Percentiles rank a stretch among this genome's conserved stretches.
These are phyloP conservation scores for Stephania japonica DNA, from an alignment of 164 flowering plant species.

Conservation along the genomic window DNA sequence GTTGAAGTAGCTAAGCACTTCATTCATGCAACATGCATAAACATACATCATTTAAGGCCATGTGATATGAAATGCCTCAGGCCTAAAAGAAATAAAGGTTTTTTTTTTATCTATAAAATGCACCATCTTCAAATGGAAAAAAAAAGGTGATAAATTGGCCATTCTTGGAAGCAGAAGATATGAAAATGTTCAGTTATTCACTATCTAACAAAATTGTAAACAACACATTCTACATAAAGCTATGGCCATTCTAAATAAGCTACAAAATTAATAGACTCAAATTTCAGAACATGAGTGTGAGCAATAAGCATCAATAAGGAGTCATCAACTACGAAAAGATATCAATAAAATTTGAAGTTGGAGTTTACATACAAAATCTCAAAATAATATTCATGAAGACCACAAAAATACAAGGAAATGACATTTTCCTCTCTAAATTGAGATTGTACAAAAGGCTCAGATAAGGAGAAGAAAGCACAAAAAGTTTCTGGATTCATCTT, in stretches of 20 bases:
- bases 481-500: constrained; percentile 3
- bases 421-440: background rate
- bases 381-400: background rate
- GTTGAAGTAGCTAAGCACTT: background rate
- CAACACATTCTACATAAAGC: no score
- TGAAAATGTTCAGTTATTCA: background rate
- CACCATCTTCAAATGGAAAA: no score
- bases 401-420: background rate
- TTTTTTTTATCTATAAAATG: no score
- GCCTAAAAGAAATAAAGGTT: background rate
- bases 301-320: background rate
- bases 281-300: no score
- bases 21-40: no score
- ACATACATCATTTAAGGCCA: no score
- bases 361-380: background rate
- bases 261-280: no score
- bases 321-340: background rate
- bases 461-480: constrained; percentile 7
- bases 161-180: background rate
- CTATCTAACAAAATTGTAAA: background rate
- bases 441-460: constrained; percentile 10
- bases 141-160: background rate
- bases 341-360: background rate
- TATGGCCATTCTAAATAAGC: no score
- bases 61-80: no score